These are phyloP conservation scores for Keithomyces neogunnii DNA, from an alignment of 2,329 filamentous ascomycete species.

Conservation along the genomic window DNA sequence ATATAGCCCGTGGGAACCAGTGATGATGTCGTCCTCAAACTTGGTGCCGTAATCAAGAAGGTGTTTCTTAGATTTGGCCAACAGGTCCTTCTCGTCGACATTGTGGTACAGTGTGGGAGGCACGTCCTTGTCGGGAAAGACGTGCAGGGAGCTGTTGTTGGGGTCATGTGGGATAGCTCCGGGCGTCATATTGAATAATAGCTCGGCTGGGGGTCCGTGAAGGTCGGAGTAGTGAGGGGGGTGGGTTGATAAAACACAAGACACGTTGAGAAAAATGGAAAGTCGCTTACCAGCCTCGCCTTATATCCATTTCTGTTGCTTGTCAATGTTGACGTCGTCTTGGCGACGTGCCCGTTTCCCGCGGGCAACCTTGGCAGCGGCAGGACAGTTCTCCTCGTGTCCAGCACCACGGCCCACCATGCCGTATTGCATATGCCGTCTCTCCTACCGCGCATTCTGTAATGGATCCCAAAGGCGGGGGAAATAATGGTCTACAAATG, in stretches of 20 bases:
- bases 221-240: not conserved
- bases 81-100: slow-evolving; percentile 13
- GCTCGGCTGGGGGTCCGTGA: not conserved
- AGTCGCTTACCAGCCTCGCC: not conserved
- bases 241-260: not conserved
- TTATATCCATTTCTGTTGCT: not conserved
- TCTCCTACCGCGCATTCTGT: slow-evolving; percentile 21
- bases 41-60: slow-evolving; percentile 18
- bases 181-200: not conserved
- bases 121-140: slow-evolving; percentile 6
- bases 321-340: not conserved
- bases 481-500: slow-evolving; percentile 24
- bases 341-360: not conserved
- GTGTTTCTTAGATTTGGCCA: slow-evolving; percentile 14
- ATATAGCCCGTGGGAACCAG: slow-evolving; percentile 31
- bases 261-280: not conserved
- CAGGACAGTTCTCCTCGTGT: not conserved
- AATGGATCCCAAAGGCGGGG: slow-evolving; percentile 28
- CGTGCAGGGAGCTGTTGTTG: not conserved
- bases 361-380: slow-evolving; percentile 5
- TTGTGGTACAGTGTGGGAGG: slow-evolving; percentile 13
- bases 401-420: too few species aligned
- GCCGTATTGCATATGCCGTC: too few species aligned
- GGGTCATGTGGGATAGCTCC: not conserved
- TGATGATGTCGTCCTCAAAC: slow-evolving; percentile 28